A percentile compares a stretch with the other conserved stretches of the same genome.
phyloP scores from a whole-genome alignment of 257 asterid genomes.

The Buddleja alternifolia region DNA sequence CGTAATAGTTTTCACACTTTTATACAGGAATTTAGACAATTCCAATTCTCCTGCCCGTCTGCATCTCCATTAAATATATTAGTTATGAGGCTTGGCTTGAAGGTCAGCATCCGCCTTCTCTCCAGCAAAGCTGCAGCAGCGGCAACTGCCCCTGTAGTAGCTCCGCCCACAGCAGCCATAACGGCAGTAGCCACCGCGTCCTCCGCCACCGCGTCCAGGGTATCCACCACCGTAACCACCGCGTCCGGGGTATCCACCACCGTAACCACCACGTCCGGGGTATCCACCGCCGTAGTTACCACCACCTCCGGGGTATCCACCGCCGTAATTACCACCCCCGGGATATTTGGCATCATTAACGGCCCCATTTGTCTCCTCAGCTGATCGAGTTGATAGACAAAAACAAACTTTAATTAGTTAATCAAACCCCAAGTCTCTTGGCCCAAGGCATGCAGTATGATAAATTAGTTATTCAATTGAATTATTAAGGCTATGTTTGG shows the following conservation, averaged over 20 bases:
- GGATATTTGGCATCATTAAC: slow-evolving; percentile 4
- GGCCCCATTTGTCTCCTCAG: not conserved
- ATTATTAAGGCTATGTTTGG: too few relatives aligned
- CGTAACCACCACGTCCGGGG: not conserved
- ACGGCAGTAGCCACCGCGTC: slow-evolving; percentile 20
- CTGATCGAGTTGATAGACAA: not conserved
- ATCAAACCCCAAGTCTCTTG: too few relatives aligned
- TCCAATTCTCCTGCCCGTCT: too few relatives aligned
- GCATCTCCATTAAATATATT: too few relatives aligned
- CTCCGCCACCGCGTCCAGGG: not conserved
- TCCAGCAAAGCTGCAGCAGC: slow-evolving; percentile 28
- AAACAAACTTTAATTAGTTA: too few relatives aligned
- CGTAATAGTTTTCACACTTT: too few relatives aligned
- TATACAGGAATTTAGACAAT: too few relatives aligned
- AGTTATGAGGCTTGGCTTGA: slow-evolving; percentile 13
- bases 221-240: not conserved
- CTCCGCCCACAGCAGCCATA: slow-evolving; percentile 21
- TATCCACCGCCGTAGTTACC: not conserved
- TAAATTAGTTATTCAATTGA: too few relatives aligned
- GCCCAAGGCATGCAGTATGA: too few relatives aligned
- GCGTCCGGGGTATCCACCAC: not conserved
- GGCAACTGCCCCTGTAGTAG: slow-evolving; percentile 18
- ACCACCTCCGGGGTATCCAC: not conserved
- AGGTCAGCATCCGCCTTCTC: slow-evolving; percentile 7
- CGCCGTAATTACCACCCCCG: not conserved